phyloP scores from a whole-genome alignment of 371 early-diverging fungal genomes.

The Chytridium lagenaria region DNA sequence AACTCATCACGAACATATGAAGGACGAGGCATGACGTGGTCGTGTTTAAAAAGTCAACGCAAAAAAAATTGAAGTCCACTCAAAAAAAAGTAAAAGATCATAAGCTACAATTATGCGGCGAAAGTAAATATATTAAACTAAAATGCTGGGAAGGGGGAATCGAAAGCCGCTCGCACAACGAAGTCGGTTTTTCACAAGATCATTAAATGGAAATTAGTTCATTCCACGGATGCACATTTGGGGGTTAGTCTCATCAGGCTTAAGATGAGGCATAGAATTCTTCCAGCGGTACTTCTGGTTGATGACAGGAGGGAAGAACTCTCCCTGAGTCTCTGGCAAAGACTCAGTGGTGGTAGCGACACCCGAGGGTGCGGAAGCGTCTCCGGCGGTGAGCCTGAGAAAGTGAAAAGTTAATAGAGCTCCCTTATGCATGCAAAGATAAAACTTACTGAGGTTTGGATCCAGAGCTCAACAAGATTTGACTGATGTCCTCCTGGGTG shows the following conservation, averaged over 20 bases:
- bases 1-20: too few species aligned
- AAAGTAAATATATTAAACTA: too few species aligned
- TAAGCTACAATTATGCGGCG: too few species aligned
- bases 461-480: not conserved
- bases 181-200: too few species aligned
- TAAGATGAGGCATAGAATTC: slow-evolving; percentile 41
- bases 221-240: slow-evolving; percentile 46
- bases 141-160: too few species aligned
- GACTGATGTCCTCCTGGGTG: slow-evolving; percentile 48
- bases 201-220: too few species aligned
- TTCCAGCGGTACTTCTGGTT: slow-evolving; percentile 44
- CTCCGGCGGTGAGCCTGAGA: not conserved
- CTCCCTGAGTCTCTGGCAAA: not conserved
- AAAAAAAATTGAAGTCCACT: too few species aligned
- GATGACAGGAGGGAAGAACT: slow-evolving; percentile 43
- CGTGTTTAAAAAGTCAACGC: too few species aligned
- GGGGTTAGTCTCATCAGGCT: slow-evolving; percentile 47
- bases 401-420: not conserved
- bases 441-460: not conserved
- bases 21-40: too few species aligned
- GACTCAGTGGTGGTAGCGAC: not conserved
- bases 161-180: not conserved
- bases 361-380: not conserved
- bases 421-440: not conserved
- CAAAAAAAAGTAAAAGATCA: too few species aligned